Evolutionary conservation across 495 filamentous ascomycete species (phyloP), one percentile per base, ranked within the genome.

Genomic region (Xylaria scruposa): DNA sequence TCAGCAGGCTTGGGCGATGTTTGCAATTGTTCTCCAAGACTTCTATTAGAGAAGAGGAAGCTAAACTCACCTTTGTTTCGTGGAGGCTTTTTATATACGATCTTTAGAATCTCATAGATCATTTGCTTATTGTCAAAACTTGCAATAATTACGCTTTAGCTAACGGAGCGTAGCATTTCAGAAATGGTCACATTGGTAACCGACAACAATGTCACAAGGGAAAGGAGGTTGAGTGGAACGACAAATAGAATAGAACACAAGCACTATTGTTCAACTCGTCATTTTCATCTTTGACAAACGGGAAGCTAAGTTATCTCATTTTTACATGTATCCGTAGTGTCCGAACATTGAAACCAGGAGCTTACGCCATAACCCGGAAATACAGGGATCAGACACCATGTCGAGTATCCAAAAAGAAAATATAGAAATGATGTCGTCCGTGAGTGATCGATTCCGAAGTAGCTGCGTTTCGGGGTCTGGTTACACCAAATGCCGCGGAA

Each of bases 401-500:
- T 56, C 26, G 49, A 17, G 4, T 17, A 17, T 56, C 29, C 15
- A 31, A 31, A 19, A 12, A 31, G 53, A 56, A 13, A 17, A 31
- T 26, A 17, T 31, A 36, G 19, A 38, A 21, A 3, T 38, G 6
- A 29, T 2, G 33, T 60, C 19, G 56, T 36, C 15, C 15, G 10
- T 59, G 5, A 31, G 13, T 59, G 31, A n/a, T 19, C 13, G 33
- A n/a, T 36, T 6, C 56, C 29, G 60, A 63, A 33, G 9, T 46
- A 31, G 4, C 5, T 31, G 24, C 13, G 10, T n/a, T 56, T 29
- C 65, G 65, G 65, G 49, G 19, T 68, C 65, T 56, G 65, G 21
- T 44, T 29, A 29, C n/a, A 19, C 24, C 36, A 68, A 68, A 56
- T 29, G 12, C 65, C 65, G 65, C 65, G 65, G 65, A 58, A 15